Evolutionary conservation across 345 rosid genomes (phyloP), one percentile per base, ranked within the genome.

Genomic region (Rhodomyrtus tomentosa): DNA sequence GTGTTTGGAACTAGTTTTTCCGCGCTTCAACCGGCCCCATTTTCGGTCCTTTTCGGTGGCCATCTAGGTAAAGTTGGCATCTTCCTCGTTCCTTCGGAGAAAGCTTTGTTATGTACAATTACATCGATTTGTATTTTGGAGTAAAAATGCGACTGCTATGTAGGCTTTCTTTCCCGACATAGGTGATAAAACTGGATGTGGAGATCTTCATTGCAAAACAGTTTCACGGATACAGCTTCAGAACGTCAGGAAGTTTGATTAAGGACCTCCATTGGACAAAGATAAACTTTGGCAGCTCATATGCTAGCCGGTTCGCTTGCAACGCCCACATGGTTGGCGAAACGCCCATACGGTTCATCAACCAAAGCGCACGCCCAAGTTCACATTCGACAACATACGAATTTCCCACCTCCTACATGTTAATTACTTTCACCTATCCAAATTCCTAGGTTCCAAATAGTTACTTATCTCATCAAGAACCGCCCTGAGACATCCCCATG

Each of bases 181-280:
- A 15, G 6, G 10, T 13, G n/a, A n/a, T n/a, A n/a, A n/a, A n/a
- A n/a, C n/a, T n/a, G 11, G 1, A 62, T 0, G 5, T 2, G 13
- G 42, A 32, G 22, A 68, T 16, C 74, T 36, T 8, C 45, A 32
- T 68, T 10, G 13, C 3, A 29, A 59, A 68, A 68, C 16, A 16
- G 12, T 18, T 10, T 12, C 4, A 2, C 9, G 22, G 9, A 32
- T 1, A 48, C 12, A 18, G 1, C 40, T 32, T 68, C 7, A 32
- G 42, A 32, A 68, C 13, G 2, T 32, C 18, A 32, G 32, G 3
- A 18, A 32, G 3, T 8, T 32, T 68, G 3, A 32, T 62, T 10
- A 18, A 62, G 6, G 45, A 16, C 38, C 3, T 21, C 40, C 6
- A 29, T 4, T 10, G 6, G 13, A 32, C 6, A 32, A 32, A 5